A percentile compares a stretch with the other conserved stretches of the same genome.
phyloP scores from a whole-genome alignment of 371 early-diverging fungal species.

The Lichtheimia corymbifera region DNA sequence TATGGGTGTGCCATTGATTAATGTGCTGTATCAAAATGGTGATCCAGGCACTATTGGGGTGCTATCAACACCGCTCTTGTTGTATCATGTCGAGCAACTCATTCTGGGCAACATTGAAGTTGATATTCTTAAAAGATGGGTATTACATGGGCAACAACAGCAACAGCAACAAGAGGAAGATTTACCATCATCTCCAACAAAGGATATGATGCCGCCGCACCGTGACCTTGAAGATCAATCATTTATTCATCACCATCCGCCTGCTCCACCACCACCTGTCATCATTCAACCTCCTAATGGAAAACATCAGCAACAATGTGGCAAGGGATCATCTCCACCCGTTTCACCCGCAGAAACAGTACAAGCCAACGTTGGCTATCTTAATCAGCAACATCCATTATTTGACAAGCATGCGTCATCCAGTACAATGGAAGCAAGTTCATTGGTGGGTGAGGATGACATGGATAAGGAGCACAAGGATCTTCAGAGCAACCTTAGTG shows the following conservation, averaged over 20 bases:
- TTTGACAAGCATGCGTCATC: neutral
- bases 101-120: slow-evolving; percentile 65
- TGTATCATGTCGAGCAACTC: slow-evolving; percentile 76
- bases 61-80: slow-evolving; percentile 64
- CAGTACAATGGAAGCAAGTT: too few relatives aligned
- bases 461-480: too few relatives aligned
- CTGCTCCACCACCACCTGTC: neutral
- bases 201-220: neutral
- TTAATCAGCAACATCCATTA: too few relatives aligned
- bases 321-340: neutral
- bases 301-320: too few relatives aligned
- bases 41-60: slow-evolving; percentile 61
- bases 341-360: slow-evolving; percentile 1
- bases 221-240: neutral
- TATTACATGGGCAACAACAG: slow-evolving; percentile 29
- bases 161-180: slow-evolving; percentile 10
- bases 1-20: slow-evolving; percentile 78
- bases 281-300: neutral
- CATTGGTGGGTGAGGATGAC: too few relatives aligned
- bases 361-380: neutral
- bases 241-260: neutral
- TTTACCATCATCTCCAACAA: neutral
- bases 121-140: slow-evolving; percentile 52
- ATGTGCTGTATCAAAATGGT: slow-evolving; percentile 62
- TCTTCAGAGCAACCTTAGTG: neutral